Evolutionary conservation across 163 green algal genomes (phyloP), one percentile per base, ranked within the genome.

Genomic region (Prototheca stagnorum): DNA sequence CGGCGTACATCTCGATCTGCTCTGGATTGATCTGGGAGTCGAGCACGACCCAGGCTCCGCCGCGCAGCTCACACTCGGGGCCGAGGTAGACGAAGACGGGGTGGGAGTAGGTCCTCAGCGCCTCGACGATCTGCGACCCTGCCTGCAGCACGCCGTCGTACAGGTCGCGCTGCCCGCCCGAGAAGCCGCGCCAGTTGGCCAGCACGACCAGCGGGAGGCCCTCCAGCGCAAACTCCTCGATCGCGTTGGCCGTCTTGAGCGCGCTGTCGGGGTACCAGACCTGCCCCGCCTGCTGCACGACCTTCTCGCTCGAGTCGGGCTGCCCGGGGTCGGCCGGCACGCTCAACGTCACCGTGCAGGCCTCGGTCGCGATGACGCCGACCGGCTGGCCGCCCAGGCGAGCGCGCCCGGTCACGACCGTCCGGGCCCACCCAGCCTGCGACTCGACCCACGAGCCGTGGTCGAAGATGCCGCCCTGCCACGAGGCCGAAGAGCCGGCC

Each of bases 161-260:
- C 24, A 99, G 79, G 73, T 98, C 90, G 19, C 85, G 58, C 73
- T 93, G 86, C 7, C 91, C 91, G 27, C 91, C 90, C 12, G 73
- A 88, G 75, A 99, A 99, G 44, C 91, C 91, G 17, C 91, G 59
- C 91, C 91, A 99, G 75, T 98, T 98, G 53, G 91, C 91, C 43
- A 99, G 72, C 24, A 99, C 79, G 53, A 99, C 81, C 23, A 98
- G 75, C 17, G 91, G 91, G 59, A 99, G 78, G 11, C 79, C 74
- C 77, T 99, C 91, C 3, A 74, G 62, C 39, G 87, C 77, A 60
- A 96, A 96, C 70, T 99, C 91, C 68, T 94, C 72, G 29, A 99
- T 90, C 14, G 88, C 86, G 44, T 91, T 73, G 15, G 91, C 90
- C 12, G 90, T 99, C 76, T 99, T 99, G 46, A 80, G 61, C 8